These are phyloP conservation scores for Clarireedia hainanense DNA, from an alignment of 2,329 filamentous ascomycete genomes.

Conservation along the genomic window DNA sequence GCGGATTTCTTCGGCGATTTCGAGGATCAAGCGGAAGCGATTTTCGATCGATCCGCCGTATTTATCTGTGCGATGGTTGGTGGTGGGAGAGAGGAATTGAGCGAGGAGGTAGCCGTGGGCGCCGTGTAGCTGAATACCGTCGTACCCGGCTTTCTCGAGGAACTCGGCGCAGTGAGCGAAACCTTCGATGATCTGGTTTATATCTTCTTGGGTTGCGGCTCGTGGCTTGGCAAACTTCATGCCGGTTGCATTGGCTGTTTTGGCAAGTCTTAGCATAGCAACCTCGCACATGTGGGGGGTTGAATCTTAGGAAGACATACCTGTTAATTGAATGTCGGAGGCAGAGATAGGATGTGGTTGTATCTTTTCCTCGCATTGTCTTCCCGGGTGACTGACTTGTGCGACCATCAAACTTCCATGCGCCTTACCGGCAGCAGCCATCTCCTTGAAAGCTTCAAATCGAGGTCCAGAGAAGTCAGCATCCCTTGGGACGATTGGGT, in stretches of 20 bases:
- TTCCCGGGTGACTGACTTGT: slow-evolving; percentile 56
- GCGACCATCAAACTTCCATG: slow-evolving; percentile 50
- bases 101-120: slow-evolving; percentile 29
- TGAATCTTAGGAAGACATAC: slow-evolving; percentile 7
- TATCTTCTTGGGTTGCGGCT: slow-evolving; percentile 45
- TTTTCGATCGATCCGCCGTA: slow-evolving; percentile 28
- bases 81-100: slow-evolving; percentile 26
- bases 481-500: slow-evolving; percentile 49
- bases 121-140: slow-evolving; percentile 35
- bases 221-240: slow-evolving; percentile 46
- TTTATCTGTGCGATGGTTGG: slow-evolving; percentile 26
- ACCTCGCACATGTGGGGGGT: neutral
- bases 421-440: slow-evolving; percentile 47
- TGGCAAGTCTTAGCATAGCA: neutral
- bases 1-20: slow-evolving; percentile 54
- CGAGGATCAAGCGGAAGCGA: slow-evolving; percentile 39
- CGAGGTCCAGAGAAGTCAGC: slow-evolving; percentile 45
- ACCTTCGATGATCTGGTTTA: slow-evolving; percentile 47
- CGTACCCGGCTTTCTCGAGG: slow-evolving; percentile 52
- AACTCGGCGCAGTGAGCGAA: slow-evolving; percentile 57
- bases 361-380: slow-evolving; percentile 29
- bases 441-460: slow-evolving; percentile 50
- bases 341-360: slow-evolving; percentile 34
- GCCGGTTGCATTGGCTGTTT: slow-evolving; percentile 32
- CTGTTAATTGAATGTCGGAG: slow-evolving; percentile 33